phyloP scores from a whole-genome alignment of 805 yeast species.

The Saturnispora halmiae region DNA sequence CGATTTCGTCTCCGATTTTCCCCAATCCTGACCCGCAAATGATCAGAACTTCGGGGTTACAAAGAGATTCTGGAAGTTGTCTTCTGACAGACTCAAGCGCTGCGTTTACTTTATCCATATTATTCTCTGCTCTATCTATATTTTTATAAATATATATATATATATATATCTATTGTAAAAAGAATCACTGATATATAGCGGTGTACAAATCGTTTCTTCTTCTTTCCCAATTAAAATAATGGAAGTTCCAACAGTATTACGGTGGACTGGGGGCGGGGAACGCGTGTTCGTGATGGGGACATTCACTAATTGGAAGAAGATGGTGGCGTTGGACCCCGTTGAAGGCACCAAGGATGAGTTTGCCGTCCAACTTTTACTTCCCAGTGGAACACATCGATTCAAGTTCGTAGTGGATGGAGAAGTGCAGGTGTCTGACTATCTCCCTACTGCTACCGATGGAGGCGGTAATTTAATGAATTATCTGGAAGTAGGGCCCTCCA shows the following conservation, averaged over 20 bases:
- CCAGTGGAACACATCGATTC: slow-evolving; percentile 88
- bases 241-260: slow-evolving; percentile 51
- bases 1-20: slow-evolving; percentile 46
- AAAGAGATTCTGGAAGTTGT: slow-evolving; percentile 9
- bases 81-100: not conserved
- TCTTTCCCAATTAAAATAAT: not conserved
- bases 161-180: too few species aligned
- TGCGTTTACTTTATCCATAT: slow-evolving; percentile 1
- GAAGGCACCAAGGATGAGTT: slow-evolving; percentile 45
- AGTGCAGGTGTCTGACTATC: slow-evolving; percentile 72
- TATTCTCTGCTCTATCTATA: not conserved
- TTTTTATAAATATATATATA: too few species aligned
- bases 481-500: slow-evolving; percentile 68
- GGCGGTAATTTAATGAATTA: slow-evolving; percentile 94
- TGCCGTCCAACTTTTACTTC: slow-evolving; percentile 64
- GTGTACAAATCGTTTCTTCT: not conserved
- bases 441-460: slow-evolving; percentile 96
- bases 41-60: slow-evolving; percentile 56
- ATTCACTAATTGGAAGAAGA: slow-evolving; percentile 96
- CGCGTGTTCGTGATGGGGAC: slow-evolving; percentile 96
- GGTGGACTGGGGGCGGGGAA: slow-evolving; percentile 95
- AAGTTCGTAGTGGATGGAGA: slow-evolving; percentile 93
- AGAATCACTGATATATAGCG: too few species aligned
- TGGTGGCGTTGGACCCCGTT: slow-evolving; percentile 70
- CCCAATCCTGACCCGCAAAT: slow-evolving; percentile 95